Evolutionary conservation across 2,329 filamentous ascomycete genomes (phyloP).

Genomic region (Catunica adiposa): DNA sequence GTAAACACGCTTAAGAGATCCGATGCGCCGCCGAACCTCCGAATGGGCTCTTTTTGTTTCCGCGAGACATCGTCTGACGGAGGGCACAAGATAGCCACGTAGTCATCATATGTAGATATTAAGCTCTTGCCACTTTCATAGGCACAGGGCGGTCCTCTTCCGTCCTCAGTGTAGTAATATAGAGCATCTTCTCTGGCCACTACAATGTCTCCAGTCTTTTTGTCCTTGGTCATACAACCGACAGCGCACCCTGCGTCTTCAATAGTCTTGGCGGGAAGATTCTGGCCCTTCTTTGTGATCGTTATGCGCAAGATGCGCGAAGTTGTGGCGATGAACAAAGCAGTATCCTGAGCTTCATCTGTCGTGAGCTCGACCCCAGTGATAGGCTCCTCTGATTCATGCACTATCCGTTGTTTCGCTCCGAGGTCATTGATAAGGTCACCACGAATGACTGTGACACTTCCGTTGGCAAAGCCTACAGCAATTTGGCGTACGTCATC

Average conservation of each 20-base stretch:
- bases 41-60: constrained; percentile 15
- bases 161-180: constrained; percentile 78
- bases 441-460: constrained; percentile 82
- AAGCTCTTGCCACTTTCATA: constrained; percentile 84
- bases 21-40: constrained; percentile 56
- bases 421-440: constrained; percentile 92
- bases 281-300: constrained; percentile 77
- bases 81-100: constrained; percentile 73
- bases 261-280: constrained; percentile 70
- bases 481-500: constrained; percentile 85
- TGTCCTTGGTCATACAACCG: constrained; percentile 88
- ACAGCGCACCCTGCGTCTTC: constrained; percentile 82
- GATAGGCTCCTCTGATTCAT: constrained; percentile 91
- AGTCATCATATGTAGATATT: constrained; percentile 64
- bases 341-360: constrained; percentile 41
- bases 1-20: constrained; percentile 76
- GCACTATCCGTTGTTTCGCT: constrained; percentile 82
- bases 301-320: constrained; percentile 71
- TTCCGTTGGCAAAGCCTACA: constrained; percentile 88
- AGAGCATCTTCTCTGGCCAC: constrained; percentile 92
- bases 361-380: constrained; percentile 69
- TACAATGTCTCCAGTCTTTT: constrained; percentile 63
- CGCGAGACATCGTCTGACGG: constrained; percentile 25
- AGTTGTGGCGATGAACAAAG: constrained; percentile 83
- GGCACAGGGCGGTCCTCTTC: constrained; percentile 71